phyloP scores from a whole-genome alignment of 306 rosid species.

The Ammopiptanthus mongolicus region DNA sequence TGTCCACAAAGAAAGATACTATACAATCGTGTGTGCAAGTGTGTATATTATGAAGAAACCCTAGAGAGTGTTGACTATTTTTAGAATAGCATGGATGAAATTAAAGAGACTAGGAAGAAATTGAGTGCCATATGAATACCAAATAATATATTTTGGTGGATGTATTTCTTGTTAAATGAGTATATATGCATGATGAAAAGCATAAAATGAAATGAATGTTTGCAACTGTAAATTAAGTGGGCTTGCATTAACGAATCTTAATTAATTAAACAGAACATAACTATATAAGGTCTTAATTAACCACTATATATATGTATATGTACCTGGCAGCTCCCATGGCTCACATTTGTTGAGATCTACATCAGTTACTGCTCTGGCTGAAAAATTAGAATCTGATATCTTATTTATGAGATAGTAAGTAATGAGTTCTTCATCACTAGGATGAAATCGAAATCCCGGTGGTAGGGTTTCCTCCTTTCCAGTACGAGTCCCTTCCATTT shows the following conservation, averaged over 20 bases:
- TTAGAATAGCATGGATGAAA: background rate
- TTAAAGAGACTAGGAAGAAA: background rate
- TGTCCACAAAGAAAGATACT: background rate
- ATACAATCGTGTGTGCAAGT: background rate
- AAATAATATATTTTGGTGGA: background rate
- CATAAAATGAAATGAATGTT: background rate
- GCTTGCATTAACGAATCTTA: background rate
- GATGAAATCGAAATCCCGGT: conserved; percentile 91
- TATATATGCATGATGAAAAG: background rate
- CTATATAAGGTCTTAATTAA: too few species aligned
- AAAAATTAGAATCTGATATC: conserved; percentile 63
- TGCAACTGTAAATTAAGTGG: background rate
- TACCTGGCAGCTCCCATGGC: conserved; percentile 99
- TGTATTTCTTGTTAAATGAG: background rate
- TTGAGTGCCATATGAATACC: background rate
- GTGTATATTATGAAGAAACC: background rate
- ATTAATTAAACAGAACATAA: background rate
- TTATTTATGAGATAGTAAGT: conserved; percentile 74
- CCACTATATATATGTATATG: too few species aligned
- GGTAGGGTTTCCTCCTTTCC: conserved; percentile 69
- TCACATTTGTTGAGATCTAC: conserved; percentile 93
- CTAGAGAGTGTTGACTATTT: background rate
- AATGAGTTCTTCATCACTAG: conserved; percentile 87
- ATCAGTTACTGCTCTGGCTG: conserved; percentile 69
- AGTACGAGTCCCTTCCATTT: conserved; percentile 42